Evolutionary conservation across 768 basidiomycete genomes (phyloP).

Genomic region (Naganishia onofrii): DNA sequence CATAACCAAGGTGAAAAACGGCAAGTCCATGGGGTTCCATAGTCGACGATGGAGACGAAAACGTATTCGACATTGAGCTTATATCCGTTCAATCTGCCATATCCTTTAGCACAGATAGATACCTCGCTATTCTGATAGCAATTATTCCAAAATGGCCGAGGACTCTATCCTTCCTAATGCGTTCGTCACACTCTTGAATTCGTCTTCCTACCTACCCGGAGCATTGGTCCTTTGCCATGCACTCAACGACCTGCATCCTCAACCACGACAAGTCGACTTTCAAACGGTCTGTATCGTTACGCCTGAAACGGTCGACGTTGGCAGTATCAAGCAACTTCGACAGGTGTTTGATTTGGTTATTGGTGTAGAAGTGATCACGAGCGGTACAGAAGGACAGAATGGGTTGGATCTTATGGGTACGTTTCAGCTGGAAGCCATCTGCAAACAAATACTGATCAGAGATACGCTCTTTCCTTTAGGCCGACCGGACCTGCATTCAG

Average conservation of each 20-base stretch:
- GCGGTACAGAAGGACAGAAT: conserved; percentile 60
- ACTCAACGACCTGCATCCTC: conserved; percentile 61
- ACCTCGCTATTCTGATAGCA: background rate
- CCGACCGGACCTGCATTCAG: conserved; percentile 85
- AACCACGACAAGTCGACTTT: conserved; percentile 63
- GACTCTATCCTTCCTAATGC: conserved; percentile 53
- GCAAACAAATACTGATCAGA: background rate
- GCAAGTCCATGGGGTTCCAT: conserved; percentile 1
- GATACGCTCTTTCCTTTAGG: conserved; percentile 57
- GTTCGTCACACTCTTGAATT: conserved; percentile 89
- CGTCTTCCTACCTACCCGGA: conserved; percentile 87
- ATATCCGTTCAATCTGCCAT: background rate
- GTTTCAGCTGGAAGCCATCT: conserved; percentile 27
- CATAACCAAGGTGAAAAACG: background rate
- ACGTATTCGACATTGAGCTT: background rate
- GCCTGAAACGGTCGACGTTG: conserved; percentile 84
- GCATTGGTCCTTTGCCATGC: conserved; percentile 82
- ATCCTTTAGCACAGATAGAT: conserved; percentile 2
- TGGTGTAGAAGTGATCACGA: conserved; percentile 82
- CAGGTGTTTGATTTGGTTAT: conserved; percentile 78
- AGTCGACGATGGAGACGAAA: background rate
- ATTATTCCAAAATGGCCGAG: background rate
- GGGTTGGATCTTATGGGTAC: conserved; percentile 79
- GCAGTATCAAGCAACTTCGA: conserved; percentile 72
- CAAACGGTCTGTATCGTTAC: conserved; percentile 87